Evolutionary conservation across 768 basidiomycete genomes (phyloP).

Genomic region (Favolaschia claudopus): DNA sequence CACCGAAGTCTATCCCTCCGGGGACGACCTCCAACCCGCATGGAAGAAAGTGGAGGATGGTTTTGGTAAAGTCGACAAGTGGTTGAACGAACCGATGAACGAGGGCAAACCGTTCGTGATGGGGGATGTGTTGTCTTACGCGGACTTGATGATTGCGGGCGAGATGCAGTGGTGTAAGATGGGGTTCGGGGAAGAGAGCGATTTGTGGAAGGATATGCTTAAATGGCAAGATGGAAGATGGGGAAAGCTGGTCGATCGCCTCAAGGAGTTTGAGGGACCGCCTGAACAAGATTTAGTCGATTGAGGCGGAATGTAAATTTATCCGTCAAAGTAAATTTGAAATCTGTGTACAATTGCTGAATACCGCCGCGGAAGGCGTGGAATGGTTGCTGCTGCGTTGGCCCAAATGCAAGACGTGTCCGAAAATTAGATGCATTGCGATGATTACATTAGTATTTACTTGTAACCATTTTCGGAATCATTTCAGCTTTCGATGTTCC

Average conservation of each 20-base stretch:
- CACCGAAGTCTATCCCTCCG: slow-evolving; percentile 42
- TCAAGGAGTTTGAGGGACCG: slow-evolving; percentile 40
- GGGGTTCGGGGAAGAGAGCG: slow-evolving; percentile 33
- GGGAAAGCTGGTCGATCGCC: slow-evolving; percentile 39
- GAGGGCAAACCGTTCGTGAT: slow-evolving; percentile 36
- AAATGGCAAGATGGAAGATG: slow-evolving; percentile 50
- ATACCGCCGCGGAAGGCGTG: slow-evolving; percentile 17
- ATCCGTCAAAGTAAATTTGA: too few relatives aligned
- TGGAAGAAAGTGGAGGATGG: slow-evolving; percentile 37
- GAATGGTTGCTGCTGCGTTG: too few relatives aligned
- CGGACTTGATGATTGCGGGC: slow-evolving; percentile 43
- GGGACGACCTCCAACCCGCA: slow-evolving; percentile 30
- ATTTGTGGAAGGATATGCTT: slow-evolving; percentile 41
- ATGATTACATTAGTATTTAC: background rate
- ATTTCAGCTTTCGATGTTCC: slow-evolving; percentile 24
- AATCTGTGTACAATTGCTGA: too few relatives aligned
- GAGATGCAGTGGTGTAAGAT: slow-evolving; percentile 44
- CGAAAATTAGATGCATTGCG: too few relatives aligned
- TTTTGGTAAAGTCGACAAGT: slow-evolving; percentile 33
- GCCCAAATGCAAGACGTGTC: too few relatives aligned
- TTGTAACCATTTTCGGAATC: background rate
- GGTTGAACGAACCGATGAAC: slow-evolving; percentile 41
- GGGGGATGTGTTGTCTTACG: slow-evolving; percentile 42
- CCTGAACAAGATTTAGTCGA: background rate
- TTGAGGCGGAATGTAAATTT: background rate